Conservation (phyloP, 2,329 filamentous ascomycete genomes). For the Pestalotiopsis sp. region DNA sequence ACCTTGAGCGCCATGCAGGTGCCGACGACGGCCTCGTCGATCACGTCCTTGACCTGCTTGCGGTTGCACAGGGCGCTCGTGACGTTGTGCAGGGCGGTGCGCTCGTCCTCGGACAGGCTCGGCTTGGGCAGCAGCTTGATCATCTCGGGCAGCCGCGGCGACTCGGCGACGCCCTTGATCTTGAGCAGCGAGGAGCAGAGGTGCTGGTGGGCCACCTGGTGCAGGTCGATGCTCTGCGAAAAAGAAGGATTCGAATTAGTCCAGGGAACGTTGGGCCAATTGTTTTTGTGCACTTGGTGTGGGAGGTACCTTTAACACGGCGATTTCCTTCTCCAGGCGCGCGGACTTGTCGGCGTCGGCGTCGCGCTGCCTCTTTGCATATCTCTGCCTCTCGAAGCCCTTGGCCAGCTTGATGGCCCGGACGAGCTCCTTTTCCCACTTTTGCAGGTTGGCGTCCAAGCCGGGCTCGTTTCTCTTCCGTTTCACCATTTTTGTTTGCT, state of each 20-base stretch:
- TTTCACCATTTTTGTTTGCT: conserved; percentile 58
- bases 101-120: conserved; percentile 53
- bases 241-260: conserved; percentile 12
- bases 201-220: conserved; percentile 58
- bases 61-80: conserved; percentile 59
- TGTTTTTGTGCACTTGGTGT: not conserved
- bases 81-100: conserved; percentile 56
- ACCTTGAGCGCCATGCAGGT: conserved; percentile 53
- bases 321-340: conserved; percentile 63
- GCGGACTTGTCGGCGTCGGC: conserved; percentile 52
- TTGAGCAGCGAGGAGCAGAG: conserved; percentile 56
- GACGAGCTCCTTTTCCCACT: conserved; percentile 61
- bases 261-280: conserved; percentile 8
- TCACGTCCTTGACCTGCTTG: conserved; percentile 49
- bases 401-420: conserved; percentile 73
- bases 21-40: conserved; percentile 49
- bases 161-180: conserved; percentile 53
- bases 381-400: conserved; percentile 77
- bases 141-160: conserved; percentile 50
- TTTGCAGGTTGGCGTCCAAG: conserved; percentile 52
- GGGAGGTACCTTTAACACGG: conserved; percentile 53
- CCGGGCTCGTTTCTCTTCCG: conserved; percentile 53
- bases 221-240: conserved; percentile 55
- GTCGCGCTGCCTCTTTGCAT: conserved; percentile 60
- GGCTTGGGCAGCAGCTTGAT: conserved; percentile 52